A percentile compares a stretch with the other conserved stretches of the same genome.
Conservation (phyloP, 202 grass and related monocot genomes). For the Saccharum hybrid region DNA sequence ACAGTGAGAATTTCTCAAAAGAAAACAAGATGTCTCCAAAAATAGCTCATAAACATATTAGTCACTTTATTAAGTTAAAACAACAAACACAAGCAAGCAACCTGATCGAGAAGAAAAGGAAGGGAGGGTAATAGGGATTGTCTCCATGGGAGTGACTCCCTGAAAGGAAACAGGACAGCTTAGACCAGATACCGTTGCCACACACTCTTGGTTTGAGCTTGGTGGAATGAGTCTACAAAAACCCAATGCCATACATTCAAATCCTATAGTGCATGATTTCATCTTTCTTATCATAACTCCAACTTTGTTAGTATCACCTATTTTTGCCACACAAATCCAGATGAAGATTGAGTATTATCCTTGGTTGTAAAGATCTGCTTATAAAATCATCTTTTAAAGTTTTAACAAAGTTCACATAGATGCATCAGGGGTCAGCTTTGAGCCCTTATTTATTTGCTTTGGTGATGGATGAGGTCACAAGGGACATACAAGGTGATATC, state of each 20-base stretch:
- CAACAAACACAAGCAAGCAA: slow-evolving; percentile 10
- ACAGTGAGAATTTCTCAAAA: not conserved
- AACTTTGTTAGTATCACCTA: not conserved
- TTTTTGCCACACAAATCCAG: not conserved
- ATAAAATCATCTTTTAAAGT: not conserved
- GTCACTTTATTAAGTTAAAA: slow-evolving; percentile 21
- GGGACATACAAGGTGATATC: no score
- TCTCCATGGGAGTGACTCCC: not conserved
- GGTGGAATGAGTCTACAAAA: not conserved
- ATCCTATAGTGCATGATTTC: not conserved
- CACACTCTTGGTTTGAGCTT: not conserved
- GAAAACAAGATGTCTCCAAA: not conserved
- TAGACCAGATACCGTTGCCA: not conserved
- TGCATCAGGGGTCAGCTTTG: no score
- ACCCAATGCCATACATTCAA: not conserved
- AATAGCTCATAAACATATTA: slow-evolving; percentile 37
- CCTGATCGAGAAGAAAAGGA: not conserved
- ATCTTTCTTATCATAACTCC: not conserved
- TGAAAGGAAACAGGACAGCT: not conserved
- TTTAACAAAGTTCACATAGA: not conserved
- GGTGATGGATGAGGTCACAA: no score
- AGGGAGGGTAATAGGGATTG: not conserved
- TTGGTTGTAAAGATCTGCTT: not conserved
- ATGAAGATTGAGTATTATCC: slow-evolving; percentile 27
- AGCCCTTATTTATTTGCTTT: no score